Evolutionary conservation across 257 asterid species (phyloP).

Genomic region (Sherardia arvensis): DNA sequence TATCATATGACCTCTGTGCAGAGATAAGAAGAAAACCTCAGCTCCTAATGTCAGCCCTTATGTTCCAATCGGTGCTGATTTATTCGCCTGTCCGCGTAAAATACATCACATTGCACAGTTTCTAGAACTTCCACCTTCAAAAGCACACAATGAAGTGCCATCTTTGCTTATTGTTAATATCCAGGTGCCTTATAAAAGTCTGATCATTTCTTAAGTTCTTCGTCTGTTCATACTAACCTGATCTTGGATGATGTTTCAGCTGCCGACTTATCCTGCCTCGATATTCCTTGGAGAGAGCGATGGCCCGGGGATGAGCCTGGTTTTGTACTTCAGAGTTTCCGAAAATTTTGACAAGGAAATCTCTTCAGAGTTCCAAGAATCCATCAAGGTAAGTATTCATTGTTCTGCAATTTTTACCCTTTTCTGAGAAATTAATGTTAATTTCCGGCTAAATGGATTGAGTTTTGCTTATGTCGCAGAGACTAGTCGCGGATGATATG

Average conservation of each 20-base stretch:
- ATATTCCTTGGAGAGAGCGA: slow-evolving; percentile 69
- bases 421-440: background rate
- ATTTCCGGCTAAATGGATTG: background rate
- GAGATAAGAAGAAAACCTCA: slow-evolving; percentile 68
- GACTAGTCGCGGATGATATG: slow-evolving; percentile 48
- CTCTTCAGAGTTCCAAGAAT: slow-evolving; percentile 37
- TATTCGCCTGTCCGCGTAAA: slow-evolving; percentile 57
- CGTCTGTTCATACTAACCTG: background rate
- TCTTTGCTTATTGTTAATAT: slow-evolving; percentile 61
- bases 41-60: slow-evolving; percentile 68
- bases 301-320: slow-evolving; percentile 88
- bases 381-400: slow-evolving; percentile 44
- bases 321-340: slow-evolving; percentile 56
- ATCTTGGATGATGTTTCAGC: slow-evolving; percentile 31
- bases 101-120: slow-evolving; percentile 72
- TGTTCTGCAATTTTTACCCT: background rate
- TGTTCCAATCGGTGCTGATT: slow-evolving; percentile 62
- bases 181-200: slow-evolving; percentile 35
- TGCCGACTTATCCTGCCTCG: slow-evolving; percentile 77
- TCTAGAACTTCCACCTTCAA: slow-evolving; percentile 52
- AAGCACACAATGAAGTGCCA: slow-evolving; percentile 47
- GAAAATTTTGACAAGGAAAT: slow-evolving; percentile 46
- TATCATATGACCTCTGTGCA: slow-evolving; percentile 18
- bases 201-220: background rate
- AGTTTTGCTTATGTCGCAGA: slow-evolving; percentile 26